Evolutionary conservation across 2,329 filamentous ascomycete species (phyloP).

Genomic region (Mycosphaerella sp.): DNA sequence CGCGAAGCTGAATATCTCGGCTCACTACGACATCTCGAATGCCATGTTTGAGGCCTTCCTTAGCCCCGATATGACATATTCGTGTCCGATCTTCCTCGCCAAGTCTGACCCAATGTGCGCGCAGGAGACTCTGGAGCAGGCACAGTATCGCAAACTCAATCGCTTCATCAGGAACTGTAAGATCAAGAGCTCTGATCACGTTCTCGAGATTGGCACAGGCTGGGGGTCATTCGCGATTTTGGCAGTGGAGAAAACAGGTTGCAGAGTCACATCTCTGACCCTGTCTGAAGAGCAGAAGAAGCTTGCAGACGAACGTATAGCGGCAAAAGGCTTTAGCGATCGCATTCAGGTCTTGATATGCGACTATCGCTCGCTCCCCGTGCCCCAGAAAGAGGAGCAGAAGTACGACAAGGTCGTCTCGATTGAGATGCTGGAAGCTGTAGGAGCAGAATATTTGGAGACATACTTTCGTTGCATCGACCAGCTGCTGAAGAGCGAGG

Average conservation of each 20-base stretch:
- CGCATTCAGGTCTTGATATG: slow-evolving; percentile 59
- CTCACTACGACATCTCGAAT: slow-evolving; percentile 71
- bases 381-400: slow-evolving; percentile 35
- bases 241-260: slow-evolving; percentile 59
- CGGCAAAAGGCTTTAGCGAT: slow-evolving; percentile 52
- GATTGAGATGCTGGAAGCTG: slow-evolving; percentile 72
- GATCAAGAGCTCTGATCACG: slow-evolving; percentile 59
- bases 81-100: slow-evolving; percentile 60
- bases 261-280: slow-evolving; percentile 62
- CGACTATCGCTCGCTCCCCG: slow-evolving; percentile 60
- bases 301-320: slow-evolving; percentile 60
- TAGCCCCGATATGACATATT: slow-evolving; percentile 71
- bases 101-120: slow-evolving; percentile 37
- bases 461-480: slow-evolving; percentile 63
- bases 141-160: slow-evolving; percentile 61
- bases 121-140: slow-evolving; percentile 55
- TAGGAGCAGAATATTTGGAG: slow-evolving; percentile 59
- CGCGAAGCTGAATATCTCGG: slow-evolving; percentile 60
- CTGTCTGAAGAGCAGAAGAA: slow-evolving; percentile 63
- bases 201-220: slow-evolving; percentile 68
- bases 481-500: slow-evolving; percentile 57
- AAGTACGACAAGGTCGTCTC: slow-evolving; percentile 65
- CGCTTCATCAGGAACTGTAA: slow-evolving; percentile 59
- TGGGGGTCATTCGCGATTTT: slow-evolving; percentile 70
- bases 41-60: slow-evolving; percentile 69